Base-by-base conservation (phyloP, 2,329 filamentous ascomycete genomes). In the Arthrobotrys sphaeroides region DNA sequence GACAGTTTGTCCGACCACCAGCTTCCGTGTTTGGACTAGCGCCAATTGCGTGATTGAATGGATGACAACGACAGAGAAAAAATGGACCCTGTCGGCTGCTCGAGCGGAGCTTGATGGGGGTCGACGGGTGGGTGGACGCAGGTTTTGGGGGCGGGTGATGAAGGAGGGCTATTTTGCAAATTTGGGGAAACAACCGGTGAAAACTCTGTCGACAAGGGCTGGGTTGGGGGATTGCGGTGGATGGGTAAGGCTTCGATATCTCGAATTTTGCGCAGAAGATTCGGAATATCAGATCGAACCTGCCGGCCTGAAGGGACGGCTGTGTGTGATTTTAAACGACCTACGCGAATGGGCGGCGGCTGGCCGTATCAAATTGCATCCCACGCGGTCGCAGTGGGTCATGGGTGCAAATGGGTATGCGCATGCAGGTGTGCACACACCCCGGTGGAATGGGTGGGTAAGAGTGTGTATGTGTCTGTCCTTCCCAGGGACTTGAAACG, bases 401-500 rank as follows among this genome's bases (percentile, higher is more conserved):
- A 53, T 31, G 45, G 31, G 45, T 53, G 33, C 22, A 55, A 73
- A 59, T 60, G 60, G 68, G 33, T 57, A 53, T 59, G 47, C 60
- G 68, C 68, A 73, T 73, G 68, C 68, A 65, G 60, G 60, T 65
- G 68, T 64, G 59, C 60, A 31, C n/a, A n/a, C 28, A 55, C 49
- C 51, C 42, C 42, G 53, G 65, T 59, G n/a, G n/a, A n/a, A n/a
- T n/a, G n/a, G n/a, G n/a, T n/a, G 47, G 13, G 47, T 53, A 33
- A 33, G 3, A 33, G 9, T 28, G 28, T 33, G 49, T 16, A 36
- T 40, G 24, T 59, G 22, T 60, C 36, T 60, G 38, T 60, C 57
- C 13, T 13, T 61, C 26, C 57, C 16, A 22, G 20, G 28, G 22
- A 26, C 49, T 55, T n/a, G 47, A 51, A 22, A 20, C 49, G 18